phyloP scores from a whole-genome alignment of 2,329 filamentous ascomycete species.

The Sclerotinia trifoliorum region DNA sequence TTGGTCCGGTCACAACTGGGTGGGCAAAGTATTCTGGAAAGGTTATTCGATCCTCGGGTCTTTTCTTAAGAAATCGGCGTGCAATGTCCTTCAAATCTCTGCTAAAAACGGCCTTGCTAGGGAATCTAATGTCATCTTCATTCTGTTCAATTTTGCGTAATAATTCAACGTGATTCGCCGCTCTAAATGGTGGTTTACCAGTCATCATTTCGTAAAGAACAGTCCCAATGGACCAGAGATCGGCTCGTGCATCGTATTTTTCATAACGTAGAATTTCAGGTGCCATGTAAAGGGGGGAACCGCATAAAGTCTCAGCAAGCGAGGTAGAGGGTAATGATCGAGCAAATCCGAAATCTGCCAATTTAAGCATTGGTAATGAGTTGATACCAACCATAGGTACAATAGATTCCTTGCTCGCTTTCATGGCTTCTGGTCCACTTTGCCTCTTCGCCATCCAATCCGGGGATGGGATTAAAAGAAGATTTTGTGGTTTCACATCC shows the following conservation, averaged over 20 bases:
- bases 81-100: slow-evolving; percentile 79
- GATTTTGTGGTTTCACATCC: slow-evolving; percentile 96
- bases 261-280: slow-evolving; percentile 97
- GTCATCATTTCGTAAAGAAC: slow-evolving; percentile 95
- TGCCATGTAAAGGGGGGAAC: slow-evolving; percentile 97
- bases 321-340: slow-evolving; percentile 86
- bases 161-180: slow-evolving; percentile 91
- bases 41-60: slow-evolving; percentile 77
- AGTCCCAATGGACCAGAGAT: slow-evolving; percentile 96
- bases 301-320: slow-evolving; percentile 92
- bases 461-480: slow-evolving; percentile 80
- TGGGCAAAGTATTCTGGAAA: slow-evolving; percentile 85
- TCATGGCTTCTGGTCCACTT: slow-evolving; percentile 67
- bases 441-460: slow-evolving; percentile 64
- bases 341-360: slow-evolving; percentile 98
- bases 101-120: slow-evolving; percentile 68
- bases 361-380: slow-evolving; percentile 91
- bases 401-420: slow-evolving; percentile 74
- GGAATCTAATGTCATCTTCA: slow-evolving; percentile 82
- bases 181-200: slow-evolving; percentile 85
- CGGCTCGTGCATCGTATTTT: slow-evolving; percentile 94
- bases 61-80: slow-evolving; percentile 76
- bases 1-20: slow-evolving; percentile 67
- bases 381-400: slow-evolving; percentile 77
- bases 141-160: slow-evolving; percentile 87